Conservation (phyloP, 2,329 filamentous ascomycete genomes). For the Cordyceps cateniannulata region DNA sequence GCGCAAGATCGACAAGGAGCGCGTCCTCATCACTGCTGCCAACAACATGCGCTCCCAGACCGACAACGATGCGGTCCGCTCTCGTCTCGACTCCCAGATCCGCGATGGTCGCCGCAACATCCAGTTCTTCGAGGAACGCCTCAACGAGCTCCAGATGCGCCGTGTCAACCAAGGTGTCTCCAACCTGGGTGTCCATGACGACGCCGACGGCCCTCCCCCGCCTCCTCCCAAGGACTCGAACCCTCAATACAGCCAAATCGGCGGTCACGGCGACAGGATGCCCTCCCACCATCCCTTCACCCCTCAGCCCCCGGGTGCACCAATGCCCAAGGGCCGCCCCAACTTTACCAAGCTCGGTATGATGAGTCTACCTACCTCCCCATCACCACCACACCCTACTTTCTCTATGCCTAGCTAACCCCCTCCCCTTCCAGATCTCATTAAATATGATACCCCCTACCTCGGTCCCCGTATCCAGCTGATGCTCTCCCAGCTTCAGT, state of each 20-base stretch:
- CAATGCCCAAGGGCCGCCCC: slow-evolving; percentile 66
- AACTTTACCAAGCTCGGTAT: slow-evolving; percentile 96
- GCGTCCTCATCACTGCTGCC: slow-evolving; percentile 87
- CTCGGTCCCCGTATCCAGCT: slow-evolving; percentile 96
- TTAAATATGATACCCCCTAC: slow-evolving; percentile 96
- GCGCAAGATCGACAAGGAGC: slow-evolving; percentile 97
- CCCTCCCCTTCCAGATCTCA: slow-evolving; percentile 60
- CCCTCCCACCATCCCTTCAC: slow-evolving; percentile 75
- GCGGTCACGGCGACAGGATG: slow-evolving; percentile 67
- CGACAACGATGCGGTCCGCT: slow-evolving; percentile 85
- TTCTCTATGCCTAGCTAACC: not conserved
- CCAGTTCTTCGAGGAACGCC: slow-evolving; percentile 88
- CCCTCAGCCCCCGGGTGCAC: slow-evolving; percentile 56
- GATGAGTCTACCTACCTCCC: slow-evolving; percentile 20
- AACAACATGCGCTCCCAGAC: slow-evolving; percentile 94
- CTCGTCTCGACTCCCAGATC: slow-evolving; percentile 87
- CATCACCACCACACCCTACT: not conserved
- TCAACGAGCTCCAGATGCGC: slow-evolving; percentile 81
- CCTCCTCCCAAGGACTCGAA: slow-evolving; percentile 69
- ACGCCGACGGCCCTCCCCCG: slow-evolving; percentile 45
- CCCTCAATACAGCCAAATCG: slow-evolving; percentile 50
- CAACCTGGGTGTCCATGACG: slow-evolving; percentile 48
- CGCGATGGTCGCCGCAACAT: slow-evolving; percentile 90
- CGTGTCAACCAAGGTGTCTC: slow-evolving; percentile 62
- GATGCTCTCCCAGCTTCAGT: slow-evolving; percentile 97